phyloP scores from a whole-genome alignment of 2,329 filamentous ascomycete genomes.

The Raffaelea deltoideospora region DNA sequence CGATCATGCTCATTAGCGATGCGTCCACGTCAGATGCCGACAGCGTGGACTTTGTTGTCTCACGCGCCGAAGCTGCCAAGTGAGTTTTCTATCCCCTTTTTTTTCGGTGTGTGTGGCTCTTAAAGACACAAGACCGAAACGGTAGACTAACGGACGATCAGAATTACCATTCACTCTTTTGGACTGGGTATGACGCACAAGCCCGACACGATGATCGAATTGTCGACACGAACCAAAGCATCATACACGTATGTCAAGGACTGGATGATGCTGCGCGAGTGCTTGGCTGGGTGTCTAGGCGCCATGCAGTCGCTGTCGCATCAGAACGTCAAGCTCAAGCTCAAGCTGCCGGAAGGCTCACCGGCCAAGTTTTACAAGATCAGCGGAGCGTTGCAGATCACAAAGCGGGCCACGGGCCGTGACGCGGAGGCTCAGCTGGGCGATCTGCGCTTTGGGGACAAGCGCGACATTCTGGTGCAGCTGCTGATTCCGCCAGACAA shows the following conservation, averaged over 20 bases:
- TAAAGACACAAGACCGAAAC: background rate
- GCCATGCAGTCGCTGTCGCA: slow-evolving; percentile 90
- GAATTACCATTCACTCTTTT: slow-evolving; percentile 91
- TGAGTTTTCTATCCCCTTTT: slow-evolving; percentile 27
- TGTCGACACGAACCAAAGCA: slow-evolving; percentile 88
- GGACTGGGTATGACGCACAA: slow-evolving; percentile 94
- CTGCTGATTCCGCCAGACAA: slow-evolving; percentile 83
- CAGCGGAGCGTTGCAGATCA: slow-evolving; percentile 87
- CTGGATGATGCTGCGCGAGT: slow-evolving; percentile 99
- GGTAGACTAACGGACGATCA: slow-evolving; percentile 16
- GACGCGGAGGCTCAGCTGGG: slow-evolving; percentile 88
- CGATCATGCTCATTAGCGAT: slow-evolving; percentile 93
- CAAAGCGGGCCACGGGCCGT: slow-evolving; percentile 84
- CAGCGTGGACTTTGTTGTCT: slow-evolving; percentile 95
- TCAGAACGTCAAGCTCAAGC: slow-evolving; percentile 91
- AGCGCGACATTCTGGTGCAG: slow-evolving; percentile 84
- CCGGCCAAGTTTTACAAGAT: slow-evolving; percentile 98
- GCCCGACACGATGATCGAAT: slow-evolving; percentile 95
- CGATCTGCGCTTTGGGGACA: slow-evolving; percentile 89
- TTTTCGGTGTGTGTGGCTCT: background rate
- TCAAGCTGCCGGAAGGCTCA: slow-evolving; percentile 86
- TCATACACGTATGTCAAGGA: slow-evolving; percentile 98
- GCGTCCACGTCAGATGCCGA: slow-evolving; percentile 88
- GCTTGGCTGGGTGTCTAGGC: slow-evolving; percentile 82
- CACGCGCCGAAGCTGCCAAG: slow-evolving; percentile 92